Conservation (phyloP, 176 grass and related monocot genomes). For the Juncus inflexus region DNA sequence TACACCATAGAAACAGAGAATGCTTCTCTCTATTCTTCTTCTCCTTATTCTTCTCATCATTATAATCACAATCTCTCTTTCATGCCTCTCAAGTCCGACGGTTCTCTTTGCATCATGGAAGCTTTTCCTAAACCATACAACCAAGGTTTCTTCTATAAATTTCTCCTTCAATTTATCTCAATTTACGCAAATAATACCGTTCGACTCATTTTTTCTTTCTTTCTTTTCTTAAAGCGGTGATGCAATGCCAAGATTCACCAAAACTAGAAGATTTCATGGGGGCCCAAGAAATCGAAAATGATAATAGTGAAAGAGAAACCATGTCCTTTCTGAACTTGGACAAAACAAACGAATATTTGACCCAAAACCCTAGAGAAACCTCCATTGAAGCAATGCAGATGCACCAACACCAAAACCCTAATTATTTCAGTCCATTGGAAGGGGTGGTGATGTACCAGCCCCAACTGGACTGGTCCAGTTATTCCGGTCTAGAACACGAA, state of each 20-base stretch:
- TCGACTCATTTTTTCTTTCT: slow-evolving; percentile 13
- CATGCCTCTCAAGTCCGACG: slow-evolving; percentile 78
- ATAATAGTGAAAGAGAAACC: slow-evolving; percentile 36
- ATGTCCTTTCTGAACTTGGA: slow-evolving; percentile 42
- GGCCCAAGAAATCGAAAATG: slow-evolving; percentile 26
- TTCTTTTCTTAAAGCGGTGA: slow-evolving; percentile 45
- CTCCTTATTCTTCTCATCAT: slow-evolving; percentile 60
- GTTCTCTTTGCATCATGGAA: slow-evolving; percentile 78
- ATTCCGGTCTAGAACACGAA: slow-evolving; percentile 3
- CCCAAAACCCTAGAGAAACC: slow-evolving; percentile 38
- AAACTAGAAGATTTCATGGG: slow-evolving; percentile 99
- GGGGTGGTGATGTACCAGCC: slow-evolving; percentile 54
- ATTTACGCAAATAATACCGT: not conserved
- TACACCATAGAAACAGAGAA: slow-evolving; percentile 51
- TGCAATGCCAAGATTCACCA: slow-evolving; percentile 56
- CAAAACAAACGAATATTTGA: slow-evolving; percentile 47
- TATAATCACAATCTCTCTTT: slow-evolving; percentile 42
- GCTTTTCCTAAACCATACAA: slow-evolving; percentile 35
- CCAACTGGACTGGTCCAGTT: slow-evolving; percentile 26
- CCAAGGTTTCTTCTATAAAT: slow-evolving; percentile 35
- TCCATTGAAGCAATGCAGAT: slow-evolving; percentile 26
- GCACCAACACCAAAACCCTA: slow-evolving; percentile 40
- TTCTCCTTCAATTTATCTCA: not conserved
- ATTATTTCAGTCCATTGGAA: slow-evolving; percentile 57
- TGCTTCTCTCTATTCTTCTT: slow-evolving; percentile 57